Percentiles rank a stretch among this genome's conserved stretches.
Evolutionary conservation across 2,329 filamentous ascomycete species (phyloP).

Genomic region (Colletotrichum destructivum): DNA sequence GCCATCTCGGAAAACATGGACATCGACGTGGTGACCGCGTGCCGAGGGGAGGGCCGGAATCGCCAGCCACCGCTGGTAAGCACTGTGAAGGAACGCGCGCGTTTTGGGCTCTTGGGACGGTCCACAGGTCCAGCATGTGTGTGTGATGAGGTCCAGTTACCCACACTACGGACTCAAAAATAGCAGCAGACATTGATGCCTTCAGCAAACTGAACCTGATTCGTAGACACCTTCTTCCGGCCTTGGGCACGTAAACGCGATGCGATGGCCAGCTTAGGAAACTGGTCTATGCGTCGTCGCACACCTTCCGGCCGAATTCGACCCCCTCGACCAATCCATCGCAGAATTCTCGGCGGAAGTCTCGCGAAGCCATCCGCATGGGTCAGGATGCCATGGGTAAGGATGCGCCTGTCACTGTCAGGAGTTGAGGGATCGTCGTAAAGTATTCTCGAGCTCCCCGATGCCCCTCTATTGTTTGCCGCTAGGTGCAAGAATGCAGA

Average conservation of each 20-base stretch:
- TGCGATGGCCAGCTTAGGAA: slow-evolving; percentile 20
- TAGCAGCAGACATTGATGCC: slow-evolving; percentile 34
- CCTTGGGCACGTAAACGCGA: slow-evolving; percentile 27
- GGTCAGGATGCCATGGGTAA: slow-evolving; percentile 34
- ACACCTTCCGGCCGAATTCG: slow-evolving; percentile 27
- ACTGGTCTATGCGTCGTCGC: slow-evolving; percentile 30
- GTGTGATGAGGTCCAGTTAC: slow-evolving; percentile 6
- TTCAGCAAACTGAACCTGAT: slow-evolving; percentile 15
- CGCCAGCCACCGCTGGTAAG: slow-evolving; percentile 4
- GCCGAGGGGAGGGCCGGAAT: slow-evolving; percentile 4
- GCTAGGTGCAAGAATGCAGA: slow-evolving; percentile 34
- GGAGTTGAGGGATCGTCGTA: slow-evolving; percentile 35
- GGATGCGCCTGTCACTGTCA: slow-evolving; percentile 43
- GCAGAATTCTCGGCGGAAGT: slow-evolving; percentile 30
- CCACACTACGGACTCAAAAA: slow-evolving; percentile 30
- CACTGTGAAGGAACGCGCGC: neutral
- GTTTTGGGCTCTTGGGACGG: slow-evolving; percentile 30
- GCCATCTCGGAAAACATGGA: slow-evolving; percentile 25
- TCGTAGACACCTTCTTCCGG: slow-evolving; percentile 26
- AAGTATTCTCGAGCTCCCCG: slow-evolving; percentile 35
- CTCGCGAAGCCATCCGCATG: slow-evolving; percentile 33
- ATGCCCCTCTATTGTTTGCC: slow-evolving; percentile 38
- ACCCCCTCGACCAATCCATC: slow-evolving; percentile 23
- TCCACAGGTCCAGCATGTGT: neutral
- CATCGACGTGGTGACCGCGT: slow-evolving; percentile 13